These are phyloP conservation scores for Lachancea sp. DNA, from an alignment of 805 yeast species.

Conservation along the genomic window DNA sequence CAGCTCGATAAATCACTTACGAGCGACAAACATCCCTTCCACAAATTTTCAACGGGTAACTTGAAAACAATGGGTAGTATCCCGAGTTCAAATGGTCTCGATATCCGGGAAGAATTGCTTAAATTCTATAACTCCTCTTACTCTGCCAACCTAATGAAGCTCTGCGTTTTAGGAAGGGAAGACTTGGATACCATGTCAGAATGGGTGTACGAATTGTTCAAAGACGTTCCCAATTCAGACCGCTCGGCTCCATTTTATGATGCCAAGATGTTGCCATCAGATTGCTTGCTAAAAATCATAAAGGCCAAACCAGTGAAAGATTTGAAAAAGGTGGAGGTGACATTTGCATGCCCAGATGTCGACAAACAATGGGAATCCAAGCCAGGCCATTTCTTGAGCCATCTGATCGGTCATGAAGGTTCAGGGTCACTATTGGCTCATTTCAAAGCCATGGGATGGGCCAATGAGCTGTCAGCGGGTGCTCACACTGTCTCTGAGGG, in stretches of 20 bases:
- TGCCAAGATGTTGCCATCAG: slow-evolving; percentile 42
- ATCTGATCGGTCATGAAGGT: slow-evolving; percentile 89
- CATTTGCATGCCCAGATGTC: slow-evolving; percentile 76
- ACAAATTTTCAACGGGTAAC: slow-evolving; percentile 89
- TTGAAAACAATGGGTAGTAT: slow-evolving; percentile 59
- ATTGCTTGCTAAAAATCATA: slow-evolving; percentile 48
- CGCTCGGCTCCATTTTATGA: slow-evolving; percentile 36
- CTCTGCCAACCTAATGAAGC: slow-evolving; percentile 83
- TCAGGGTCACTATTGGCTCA: slow-evolving; percentile 72
- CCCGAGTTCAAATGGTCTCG: slow-evolving; percentile 54
- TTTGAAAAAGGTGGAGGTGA: slow-evolving; percentile 54
- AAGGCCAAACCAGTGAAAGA: slow-evolving; percentile 81
- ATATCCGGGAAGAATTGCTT: slow-evolving; percentile 75
- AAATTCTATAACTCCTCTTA: slow-evolving; percentile 67
- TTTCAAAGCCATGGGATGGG: slow-evolving; percentile 72
- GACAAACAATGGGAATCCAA: slow-evolving; percentile 57
- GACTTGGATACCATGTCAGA: slow-evolving; percentile 59
- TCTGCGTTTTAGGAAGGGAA: slow-evolving; percentile 80
- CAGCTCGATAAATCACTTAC: slow-evolving; percentile 75
- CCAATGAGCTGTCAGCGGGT: slow-evolving; percentile 72
- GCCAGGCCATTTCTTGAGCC: slow-evolving; percentile 69
- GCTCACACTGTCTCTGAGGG: slow-evolving; percentile 59
- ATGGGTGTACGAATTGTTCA: slow-evolving; percentile 65
- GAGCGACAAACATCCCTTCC: slow-evolving; percentile 73
- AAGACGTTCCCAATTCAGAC: slow-evolving; percentile 47